Evolutionary conservation across 139 green algal genomes (phyloP), one percentile per base, ranked within the genome.

Genomic region (Cymbomonas tetramitiformis): DNA sequence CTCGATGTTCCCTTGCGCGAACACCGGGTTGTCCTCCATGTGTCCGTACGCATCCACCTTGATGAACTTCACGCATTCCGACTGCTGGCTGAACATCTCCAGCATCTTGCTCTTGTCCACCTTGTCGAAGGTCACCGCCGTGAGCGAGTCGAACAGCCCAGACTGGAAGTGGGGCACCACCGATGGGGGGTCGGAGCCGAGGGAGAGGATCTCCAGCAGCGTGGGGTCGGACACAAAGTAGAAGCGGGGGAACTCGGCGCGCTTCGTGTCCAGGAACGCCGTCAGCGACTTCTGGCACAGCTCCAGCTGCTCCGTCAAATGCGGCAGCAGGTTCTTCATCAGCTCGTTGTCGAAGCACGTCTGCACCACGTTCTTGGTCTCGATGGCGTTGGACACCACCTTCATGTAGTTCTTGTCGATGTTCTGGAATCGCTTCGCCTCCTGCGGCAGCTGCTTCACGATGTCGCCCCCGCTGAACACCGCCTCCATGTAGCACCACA

Each of bases 371-470:
- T 88, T 93, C 10, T 64, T 51, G 21, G 75, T 86, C 65, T 94
- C 86, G 29, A 77, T 58, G 3, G 87, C 85, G 51, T 67, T 73
- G 1, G 57, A 75, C 28, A 96, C 82, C 36, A 96, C 86, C 82
- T 95, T 93, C 75, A 91, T 93, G 79, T 85, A 94, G 79, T 83
- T 88, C 65, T 90, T 90, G 76, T 96, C 87, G 52, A 96, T 96
- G 77, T 85, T 88, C 55, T 85, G 67, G 72, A 96, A 96, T 60
- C 88, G 82, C 79, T 94, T 93, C 94, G 86, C 78, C n/a, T n/a
- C n/a, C n/a, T n/a, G n/a, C n/a, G n/a, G n/a, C n/a, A n/a, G n/a
- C n/a, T n/a, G n/a, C n/a, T 90, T 93, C 19, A 93, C 87, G 39
- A 96, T 96, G 72, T 96, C 87, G 25, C 88, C 88, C 30, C 88